Evolutionary conservation across 257 asterid genomes (phyloP).

Genomic region (Misopates orontium): DNA sequence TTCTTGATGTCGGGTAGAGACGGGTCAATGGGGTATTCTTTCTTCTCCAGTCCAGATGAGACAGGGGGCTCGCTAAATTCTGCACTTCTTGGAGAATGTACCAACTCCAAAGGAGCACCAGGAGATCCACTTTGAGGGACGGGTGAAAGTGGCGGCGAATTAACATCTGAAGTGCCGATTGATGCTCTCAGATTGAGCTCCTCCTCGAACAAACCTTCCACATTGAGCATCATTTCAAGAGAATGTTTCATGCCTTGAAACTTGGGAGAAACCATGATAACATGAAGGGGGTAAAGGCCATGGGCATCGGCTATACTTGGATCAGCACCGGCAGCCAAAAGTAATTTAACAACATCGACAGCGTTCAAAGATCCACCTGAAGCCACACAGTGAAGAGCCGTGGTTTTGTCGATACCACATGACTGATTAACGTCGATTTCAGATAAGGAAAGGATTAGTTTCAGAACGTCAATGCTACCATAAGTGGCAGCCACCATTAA

Average conservation of each 20-base stretch:
- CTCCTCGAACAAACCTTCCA: constrained; percentile 40
- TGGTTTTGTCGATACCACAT: constrained; percentile 56
- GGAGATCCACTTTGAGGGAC: constrained; percentile 48
- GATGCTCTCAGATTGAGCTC: constrained; percentile 36
- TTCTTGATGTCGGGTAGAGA: constrained; percentile 83
- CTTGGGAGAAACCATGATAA: constrained; percentile 51
- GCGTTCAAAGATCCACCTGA: constrained; percentile 64
- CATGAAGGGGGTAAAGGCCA: constrained; percentile 63
- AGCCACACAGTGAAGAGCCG: constrained; percentile 88
- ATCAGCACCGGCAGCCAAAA: constrained; percentile 70
- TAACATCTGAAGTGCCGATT: constrained; percentile 32
- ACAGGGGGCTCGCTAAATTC: constrained; percentile 32
- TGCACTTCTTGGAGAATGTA: constrained; percentile 35
- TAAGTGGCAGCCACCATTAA: constrained; percentile 83
- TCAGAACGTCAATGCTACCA: constrained; percentile 69
- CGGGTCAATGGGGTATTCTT: constrained; percentile 79
- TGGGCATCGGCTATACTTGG: constrained; percentile 53
- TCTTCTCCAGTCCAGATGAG: constrained; percentile 48
- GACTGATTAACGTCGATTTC: constrained; percentile 67
- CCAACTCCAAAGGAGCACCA: constrained; percentile 35
- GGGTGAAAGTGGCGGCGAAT: constrained; percentile 53
- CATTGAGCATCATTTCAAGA: constrained; percentile 53
- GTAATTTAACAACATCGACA: constrained; percentile 48
- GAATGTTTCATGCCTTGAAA: constrained; percentile 35
- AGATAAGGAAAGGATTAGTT: constrained; percentile 52